Evolutionary conservation across 805 yeast genomes (phyloP).

Genomic region (Candida bentonensis): DNA sequence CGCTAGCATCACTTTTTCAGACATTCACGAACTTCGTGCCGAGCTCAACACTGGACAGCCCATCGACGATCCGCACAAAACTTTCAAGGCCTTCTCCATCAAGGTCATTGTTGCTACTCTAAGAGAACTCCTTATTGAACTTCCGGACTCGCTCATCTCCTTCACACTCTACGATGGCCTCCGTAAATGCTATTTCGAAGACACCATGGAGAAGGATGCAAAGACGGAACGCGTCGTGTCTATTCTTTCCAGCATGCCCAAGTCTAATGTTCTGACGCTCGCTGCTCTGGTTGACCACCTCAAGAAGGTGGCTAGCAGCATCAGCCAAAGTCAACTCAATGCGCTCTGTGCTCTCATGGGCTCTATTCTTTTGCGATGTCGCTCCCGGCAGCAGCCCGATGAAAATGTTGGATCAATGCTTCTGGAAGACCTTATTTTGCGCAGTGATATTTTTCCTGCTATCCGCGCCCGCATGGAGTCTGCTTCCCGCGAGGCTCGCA

Average conservation of each 20-base stretch:
- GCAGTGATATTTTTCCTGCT: constrained; percentile 12
- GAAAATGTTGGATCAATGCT: constrained; percentile 4
- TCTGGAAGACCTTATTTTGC: constrained; percentile 14
- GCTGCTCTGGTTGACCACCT: neutral
- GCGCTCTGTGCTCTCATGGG: neutral
- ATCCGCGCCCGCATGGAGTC: constrained; percentile 7
- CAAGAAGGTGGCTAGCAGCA: neutral
- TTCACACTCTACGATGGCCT: constrained; percentile 42
- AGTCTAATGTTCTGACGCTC: neutral
- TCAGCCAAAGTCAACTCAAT: neutral
- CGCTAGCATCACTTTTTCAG: constrained; percentile 38
- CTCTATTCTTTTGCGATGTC: neutral
- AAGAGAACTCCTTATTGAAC: constrained; percentile 53
- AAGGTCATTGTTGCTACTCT: constrained; percentile 46
- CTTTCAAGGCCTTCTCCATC: constrained; percentile 29
- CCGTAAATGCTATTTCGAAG: neutral
- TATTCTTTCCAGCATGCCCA: neutral
- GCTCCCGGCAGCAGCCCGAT: neutral
- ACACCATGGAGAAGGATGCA: neutral
- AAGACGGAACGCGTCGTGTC: neutral
- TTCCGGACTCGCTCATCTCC: constrained; percentile 62
- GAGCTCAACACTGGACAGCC: constrained; percentile 21
- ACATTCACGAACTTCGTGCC: constrained; percentile 45
- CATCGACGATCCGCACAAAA: constrained; percentile 14
- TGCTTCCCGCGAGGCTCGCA: constrained; percentile 4